Evolutionary conservation across 129 eudicot genomes (phyloP), one percentile per base, ranked within the genome.

Genomic region (Artemisia annua): DNA sequence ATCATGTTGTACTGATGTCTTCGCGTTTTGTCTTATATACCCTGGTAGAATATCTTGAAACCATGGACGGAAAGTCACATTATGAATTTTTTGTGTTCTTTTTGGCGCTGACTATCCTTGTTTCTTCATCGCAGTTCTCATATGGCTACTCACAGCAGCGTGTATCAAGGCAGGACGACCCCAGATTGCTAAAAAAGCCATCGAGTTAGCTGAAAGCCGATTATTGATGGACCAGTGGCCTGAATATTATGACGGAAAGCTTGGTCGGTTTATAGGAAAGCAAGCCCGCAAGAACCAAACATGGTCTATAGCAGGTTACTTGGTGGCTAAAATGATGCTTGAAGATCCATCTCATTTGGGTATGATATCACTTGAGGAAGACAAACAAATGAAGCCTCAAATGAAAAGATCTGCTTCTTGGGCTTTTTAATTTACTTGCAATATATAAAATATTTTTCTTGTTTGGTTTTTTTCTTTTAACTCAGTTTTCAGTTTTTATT

Each of bases 291-390:
- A 89, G 70, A 75, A 76, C 86, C 98, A 93, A 74, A 93, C 98
- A 7, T 93, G 98, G 98, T 93, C 98, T 7, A 82, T 89, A 32
- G 98, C 98, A 1, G 96, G 98, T 63, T 93, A 93, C 69, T 72
- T 93, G 83, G 98, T 93, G 70, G 98, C 96, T 5, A 93, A 87
- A 66, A 89, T 93, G 96, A 85, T 93, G 96, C 89, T 93, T 11
- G 98, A 93, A 71, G 98, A 93, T 78, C 96, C 98, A 14, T 89
- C 98, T 43, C 98, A 93, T 82, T 75, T 93, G 80, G 96, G 95
- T 22, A 93, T 93, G 98, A 87, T 93, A 26, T 85, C 98, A 13
- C 84, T 93, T 4, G 98, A 93, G 79, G 96, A 93, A 81, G 98
- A 93, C 83, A 93, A 83, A 66, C 96, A 89, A 78, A 84, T 89